A percentile compares a stretch with the other conserved stretches of the same genome.
Evolutionary conservation across 768 basidiomycete species (phyloP).

Genomic region (Russula emetica): DNA sequence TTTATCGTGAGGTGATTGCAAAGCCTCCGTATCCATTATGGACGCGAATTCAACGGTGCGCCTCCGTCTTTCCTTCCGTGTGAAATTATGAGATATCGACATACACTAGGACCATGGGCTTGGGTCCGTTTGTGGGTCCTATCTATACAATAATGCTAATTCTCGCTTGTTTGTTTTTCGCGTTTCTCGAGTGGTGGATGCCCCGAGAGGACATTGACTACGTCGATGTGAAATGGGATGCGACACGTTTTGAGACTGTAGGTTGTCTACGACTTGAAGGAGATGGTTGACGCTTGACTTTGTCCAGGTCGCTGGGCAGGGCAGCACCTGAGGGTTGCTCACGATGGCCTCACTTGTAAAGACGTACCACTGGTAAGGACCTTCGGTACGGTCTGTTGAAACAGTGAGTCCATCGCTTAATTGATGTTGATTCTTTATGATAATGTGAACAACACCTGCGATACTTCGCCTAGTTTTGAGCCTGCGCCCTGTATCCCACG

Average conservation of each 20-base stretch:
- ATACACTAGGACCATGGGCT: slow-evolving; percentile 59
- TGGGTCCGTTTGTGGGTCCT: slow-evolving; percentile 77
- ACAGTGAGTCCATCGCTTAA: neutral
- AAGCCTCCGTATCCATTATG: slow-evolving; percentile 64
- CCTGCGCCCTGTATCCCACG: neutral
- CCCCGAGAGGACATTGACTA: slow-evolving; percentile 76
- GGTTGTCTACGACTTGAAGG: neutral
- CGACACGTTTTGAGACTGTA: slow-evolving; percentile 36
- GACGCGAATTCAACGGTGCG: slow-evolving; percentile 71
- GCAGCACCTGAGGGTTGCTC: neutral
- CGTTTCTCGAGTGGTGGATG: slow-evolving; percentile 78
- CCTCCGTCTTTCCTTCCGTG: neutral
- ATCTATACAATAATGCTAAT: slow-evolving; percentile 87
- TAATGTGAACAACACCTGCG: neutral
- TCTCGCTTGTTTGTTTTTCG: slow-evolving; percentile 85
- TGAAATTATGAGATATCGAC: slow-evolving; percentile 2
- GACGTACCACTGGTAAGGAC: neutral
- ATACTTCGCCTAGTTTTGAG: neutral
- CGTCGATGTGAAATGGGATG: slow-evolving; percentile 63
- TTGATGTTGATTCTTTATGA: neutral
- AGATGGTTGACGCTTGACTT: neutral
- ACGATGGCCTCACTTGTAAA: neutral
- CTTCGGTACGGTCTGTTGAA: neutral
- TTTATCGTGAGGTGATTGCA: slow-evolving; percentile 67
- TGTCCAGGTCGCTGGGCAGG: slow-evolving; percentile 14